A percentile compares a stretch with the other conserved stretches of the same genome.
Conservation (phyloP, 2,329 filamentous ascomycete genomes). For the Cladosporium sphaerospermum region DNA sequence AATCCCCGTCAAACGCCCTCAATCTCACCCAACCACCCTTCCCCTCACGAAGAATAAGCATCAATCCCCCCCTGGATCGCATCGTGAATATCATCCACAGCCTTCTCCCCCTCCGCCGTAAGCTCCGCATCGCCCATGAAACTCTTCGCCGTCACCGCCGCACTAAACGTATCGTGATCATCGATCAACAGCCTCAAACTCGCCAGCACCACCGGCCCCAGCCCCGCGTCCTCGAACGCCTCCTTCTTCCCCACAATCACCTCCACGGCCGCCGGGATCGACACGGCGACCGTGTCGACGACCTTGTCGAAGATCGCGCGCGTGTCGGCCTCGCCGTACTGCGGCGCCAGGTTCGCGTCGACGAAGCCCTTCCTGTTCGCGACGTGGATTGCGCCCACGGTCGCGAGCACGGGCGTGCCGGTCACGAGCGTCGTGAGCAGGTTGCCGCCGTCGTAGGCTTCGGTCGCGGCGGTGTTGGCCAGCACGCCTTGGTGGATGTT, state of each 20-base stretch:
- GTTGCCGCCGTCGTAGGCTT: slow-evolving; percentile 22
- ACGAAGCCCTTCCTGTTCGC: slow-evolving; percentile 22
- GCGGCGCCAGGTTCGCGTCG: slow-evolving; percentile 17
- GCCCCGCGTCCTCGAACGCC: slow-evolving; percentile 20
- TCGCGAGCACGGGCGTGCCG: slow-evolving; percentile 17
- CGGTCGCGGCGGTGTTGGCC: slow-evolving; percentile 12
- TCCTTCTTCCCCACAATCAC: slow-evolving; percentile 21
- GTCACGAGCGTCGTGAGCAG: slow-evolving; percentile 11
- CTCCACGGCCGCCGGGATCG: slow-evolving; percentile 17
- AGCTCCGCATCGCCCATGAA: neutral
- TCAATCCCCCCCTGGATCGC: slow-evolving; percentile 16
- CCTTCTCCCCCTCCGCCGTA: slow-evolving; percentile 7
- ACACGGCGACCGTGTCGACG: slow-evolving; percentile 22
- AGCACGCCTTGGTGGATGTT: slow-evolving; percentile 17
- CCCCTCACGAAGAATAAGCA: slow-evolving; percentile 12
- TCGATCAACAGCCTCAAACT: slow-evolving; percentile 21
- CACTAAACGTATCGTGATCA: slow-evolving; percentile 23
- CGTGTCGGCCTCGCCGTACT: slow-evolving; percentile 21
- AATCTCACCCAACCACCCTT: too few species aligned
- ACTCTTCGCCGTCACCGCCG: slow-evolving; percentile 18
- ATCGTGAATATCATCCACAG: slow-evolving; percentile 15
- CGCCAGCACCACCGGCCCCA: slow-evolving; percentile 19
- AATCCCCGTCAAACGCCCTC: too few species aligned
- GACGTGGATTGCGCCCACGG: slow-evolving; percentile 18
- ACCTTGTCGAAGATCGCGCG: slow-evolving; percentile 20